Conservation (phyloP, 768 basidiomycete genomes). For the Serendipita sp. region DNA sequence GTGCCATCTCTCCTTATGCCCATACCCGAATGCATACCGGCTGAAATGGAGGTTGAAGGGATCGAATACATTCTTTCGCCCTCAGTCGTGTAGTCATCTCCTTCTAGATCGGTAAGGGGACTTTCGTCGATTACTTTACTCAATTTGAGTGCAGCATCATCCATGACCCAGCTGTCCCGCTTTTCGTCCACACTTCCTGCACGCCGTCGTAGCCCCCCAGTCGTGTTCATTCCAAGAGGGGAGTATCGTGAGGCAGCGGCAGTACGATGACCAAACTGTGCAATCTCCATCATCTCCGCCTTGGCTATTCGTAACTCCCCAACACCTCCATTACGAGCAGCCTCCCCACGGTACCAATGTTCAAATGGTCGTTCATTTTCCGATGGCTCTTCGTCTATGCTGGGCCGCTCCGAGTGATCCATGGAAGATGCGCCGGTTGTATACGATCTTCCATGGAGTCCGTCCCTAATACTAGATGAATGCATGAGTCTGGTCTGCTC, state of each 20-base stretch:
- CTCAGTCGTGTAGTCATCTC: slow-evolving; percentile 17
- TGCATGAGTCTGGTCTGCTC: slow-evolving; percentile 1
- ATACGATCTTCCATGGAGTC: neutral
- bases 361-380: slow-evolving; percentile 75
- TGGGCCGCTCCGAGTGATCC: neutral
- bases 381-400: slow-evolving; percentile 22
- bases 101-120: slow-evolving; percentile 60
- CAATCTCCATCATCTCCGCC: slow-evolving; percentile 77
- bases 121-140: slow-evolving; percentile 56
- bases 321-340: slow-evolving; percentile 76
- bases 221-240: slow-evolving; percentile 13
- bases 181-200: slow-evolving; percentile 43
- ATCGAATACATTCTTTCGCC: neutral
- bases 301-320: slow-evolving; percentile 62
- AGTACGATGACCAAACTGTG: slow-evolving; percentile 60
- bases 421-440: neutral
- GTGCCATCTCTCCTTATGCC: neutral
- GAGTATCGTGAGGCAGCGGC: slow-evolving; percentile 16
- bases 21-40: neutral
- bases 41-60: neutral
- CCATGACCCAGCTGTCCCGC: slow-evolving; percentile 50
- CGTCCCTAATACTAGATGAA: neutral
- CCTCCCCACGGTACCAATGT: slow-evolving; percentile 81
- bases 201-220: slow-evolving; percentile 28
- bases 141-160: slow-evolving; percentile 30